Base-by-base conservation (phyloP, 164 flowering plant genomes). In the Vitis rupestris region DNA sequence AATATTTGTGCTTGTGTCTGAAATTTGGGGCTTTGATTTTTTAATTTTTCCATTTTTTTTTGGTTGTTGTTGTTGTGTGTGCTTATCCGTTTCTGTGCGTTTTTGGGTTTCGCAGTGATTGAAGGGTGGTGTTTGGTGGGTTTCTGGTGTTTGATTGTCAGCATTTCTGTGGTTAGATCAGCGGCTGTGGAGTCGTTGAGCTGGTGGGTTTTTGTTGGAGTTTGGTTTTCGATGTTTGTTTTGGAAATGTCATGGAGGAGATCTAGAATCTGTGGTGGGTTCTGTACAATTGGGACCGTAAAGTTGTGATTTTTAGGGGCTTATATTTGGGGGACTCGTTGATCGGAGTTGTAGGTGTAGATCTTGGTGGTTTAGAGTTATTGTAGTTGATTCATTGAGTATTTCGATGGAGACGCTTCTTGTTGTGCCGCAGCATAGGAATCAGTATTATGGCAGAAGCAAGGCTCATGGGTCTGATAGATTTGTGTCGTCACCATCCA, bases 401-500 rank as follows among this genome's bases (percentile, higher is more conserved):
- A 55, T 67, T 47, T 58, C 10, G 37, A 92, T 94, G 99, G 94
- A 90, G 77, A 84, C 90, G 2, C 82, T 92, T 53, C 83, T 90
- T 69, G 86, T 79, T 67, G 83, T 85, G 51, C 80, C 76, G 31
- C 90, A 88, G 69, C 87, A 87, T 59, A 76, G 83, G 81, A 84
- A 83, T 66, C 93, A 86, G 57, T 83, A 76, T 55, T 79, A 80
- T 67, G 66, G 80, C 54, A 63, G 79, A 70, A 75, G 72, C 52
- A 83, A 73, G 75, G 3, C 69, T 10, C 61, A 71, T 50, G 71
- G 76, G 12, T 31, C 76, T 12, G 81, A 63, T 37, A 23, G 78
- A 48, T 80, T 63, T 10, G 81, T 77, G 54, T 79, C 86, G 15
- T 71, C 85, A 19, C 80, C 83, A 0, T 77, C 85, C 1, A 60